phyloP scores from a whole-genome alignment of 345 rosid genomes.

The Geranium rotundifolium region DNA sequence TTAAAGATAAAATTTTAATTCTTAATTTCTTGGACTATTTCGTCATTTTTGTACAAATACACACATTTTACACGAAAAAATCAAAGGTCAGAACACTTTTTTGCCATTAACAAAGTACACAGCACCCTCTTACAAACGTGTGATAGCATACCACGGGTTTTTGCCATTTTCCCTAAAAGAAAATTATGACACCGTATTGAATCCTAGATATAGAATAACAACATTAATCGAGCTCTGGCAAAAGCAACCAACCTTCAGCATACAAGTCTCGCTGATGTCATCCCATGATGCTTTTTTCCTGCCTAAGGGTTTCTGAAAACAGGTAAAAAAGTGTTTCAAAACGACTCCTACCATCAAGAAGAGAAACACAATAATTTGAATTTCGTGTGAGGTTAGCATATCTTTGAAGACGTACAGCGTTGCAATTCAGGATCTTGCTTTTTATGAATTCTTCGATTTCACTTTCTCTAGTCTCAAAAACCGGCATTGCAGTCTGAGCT shows the following conservation, averaged over 20 bases:
- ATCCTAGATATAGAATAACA: neutral
- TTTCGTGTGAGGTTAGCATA: conserved; percentile 15
- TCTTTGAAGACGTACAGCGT: conserved; percentile 39
- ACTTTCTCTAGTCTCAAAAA: conserved; percentile 89
- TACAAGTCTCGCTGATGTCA: conserved; percentile 69
- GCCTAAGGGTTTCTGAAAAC: conserved; percentile 55
- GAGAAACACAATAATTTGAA: conserved; percentile 5
- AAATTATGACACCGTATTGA: neutral
- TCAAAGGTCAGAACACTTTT: too few species aligned
- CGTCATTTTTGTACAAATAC: too few species aligned
- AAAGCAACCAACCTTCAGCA: conserved; percentile 63
- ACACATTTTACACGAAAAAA: too few species aligned
- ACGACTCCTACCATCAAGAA: conserved; percentile 9
- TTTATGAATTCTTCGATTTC: conserved; percentile 70
- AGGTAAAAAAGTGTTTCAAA: conserved; percentile 14
- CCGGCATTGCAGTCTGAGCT: conserved; percentile 92
- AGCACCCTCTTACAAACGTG: too few species aligned
- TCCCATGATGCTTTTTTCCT: conserved; percentile 48
- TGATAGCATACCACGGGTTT: too few species aligned
- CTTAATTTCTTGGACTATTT: too few species aligned
- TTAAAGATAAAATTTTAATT: too few species aligned
- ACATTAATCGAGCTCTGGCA: neutral
- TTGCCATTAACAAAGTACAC: too few species aligned
- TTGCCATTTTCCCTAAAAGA: neutral
- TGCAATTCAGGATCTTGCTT: conserved; percentile 53